phyloP scores from a whole-genome alignment of 306 rosid genomes.

The Rosa multiflora region DNA sequence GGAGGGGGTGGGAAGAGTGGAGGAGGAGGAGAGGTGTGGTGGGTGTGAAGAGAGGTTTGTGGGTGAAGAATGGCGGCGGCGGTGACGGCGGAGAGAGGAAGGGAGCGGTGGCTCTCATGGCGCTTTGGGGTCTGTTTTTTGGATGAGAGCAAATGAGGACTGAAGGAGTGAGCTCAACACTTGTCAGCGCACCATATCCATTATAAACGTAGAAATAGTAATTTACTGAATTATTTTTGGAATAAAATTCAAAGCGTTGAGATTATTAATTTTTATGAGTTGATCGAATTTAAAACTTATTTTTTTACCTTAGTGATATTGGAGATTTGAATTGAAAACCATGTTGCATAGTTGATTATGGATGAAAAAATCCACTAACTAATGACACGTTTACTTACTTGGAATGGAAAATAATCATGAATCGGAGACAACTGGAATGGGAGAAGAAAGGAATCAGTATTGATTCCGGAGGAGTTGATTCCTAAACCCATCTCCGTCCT shows the following conservation, averaged over 20 bases:
- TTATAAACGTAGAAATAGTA: neutral
- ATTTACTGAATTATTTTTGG: neutral
- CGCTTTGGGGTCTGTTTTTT: conserved; percentile 1
- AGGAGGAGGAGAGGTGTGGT: neutral
- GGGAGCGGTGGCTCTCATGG: conserved; percentile 33
- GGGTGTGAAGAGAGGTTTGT: neutral
- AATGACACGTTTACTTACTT: too few relatives aligned
- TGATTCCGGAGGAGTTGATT: too few relatives aligned
- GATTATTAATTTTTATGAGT: neutral
- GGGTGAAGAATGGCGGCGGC: neutral
- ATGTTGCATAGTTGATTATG: too few relatives aligned
- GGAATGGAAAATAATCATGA: too few relatives aligned
- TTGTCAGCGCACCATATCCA: conserved; percentile 2
- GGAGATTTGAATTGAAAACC: too few relatives aligned
- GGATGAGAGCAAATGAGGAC: conserved; percentile 11
- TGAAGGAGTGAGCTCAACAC: neutral
- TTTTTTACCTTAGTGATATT: too few relatives aligned
- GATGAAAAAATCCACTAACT: too few relatives aligned
- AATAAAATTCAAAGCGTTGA: neutral
- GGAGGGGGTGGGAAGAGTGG: conserved; percentile 1
- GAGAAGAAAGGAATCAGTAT: too few relatives aligned
- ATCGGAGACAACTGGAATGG: too few relatives aligned
- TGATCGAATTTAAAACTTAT: too few relatives aligned
- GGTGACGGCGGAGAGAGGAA: conserved; percentile 41
- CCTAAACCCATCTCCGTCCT: too few relatives aligned